A percentile compares a stretch with the other conserved stretches of the same genome.
Conservation (phyloP, 495 filamentous ascomycete species). For the Annulohypoxylon stygium region DNA sequence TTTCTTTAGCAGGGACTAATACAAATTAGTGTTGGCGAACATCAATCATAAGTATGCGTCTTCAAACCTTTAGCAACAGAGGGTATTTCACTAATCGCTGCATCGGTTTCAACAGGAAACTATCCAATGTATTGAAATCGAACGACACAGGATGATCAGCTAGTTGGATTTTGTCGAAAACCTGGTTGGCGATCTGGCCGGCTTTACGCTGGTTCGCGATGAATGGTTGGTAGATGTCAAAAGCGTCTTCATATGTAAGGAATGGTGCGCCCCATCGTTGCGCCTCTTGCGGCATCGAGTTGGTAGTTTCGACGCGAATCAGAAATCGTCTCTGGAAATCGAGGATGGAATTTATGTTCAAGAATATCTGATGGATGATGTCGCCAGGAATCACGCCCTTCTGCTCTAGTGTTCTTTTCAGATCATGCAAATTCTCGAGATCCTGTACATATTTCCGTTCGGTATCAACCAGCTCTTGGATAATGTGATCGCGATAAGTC, state of each 20-base stretch:
- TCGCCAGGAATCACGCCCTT: slow-evolving; percentile 90
- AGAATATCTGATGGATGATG: slow-evolving; percentile 91
- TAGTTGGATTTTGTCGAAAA: slow-evolving; percentile 71
- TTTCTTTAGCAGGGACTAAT: slow-evolving; percentile 87
- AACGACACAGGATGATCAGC: slow-evolving; percentile 68
- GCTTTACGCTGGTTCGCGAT: slow-evolving; percentile 90
- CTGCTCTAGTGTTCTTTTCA: slow-evolving; percentile 90
- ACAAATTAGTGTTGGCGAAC: slow-evolving; percentile 8
- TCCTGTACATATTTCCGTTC: slow-evolving; percentile 99
- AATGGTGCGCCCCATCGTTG: slow-evolving; percentile 96
- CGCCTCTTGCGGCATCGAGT: slow-evolving; percentile 77
- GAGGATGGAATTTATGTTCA: slow-evolving; percentile 92
- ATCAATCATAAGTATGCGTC: background rate
- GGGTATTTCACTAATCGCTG: slow-evolving; percentile 96
- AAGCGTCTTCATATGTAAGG: slow-evolving; percentile 78
- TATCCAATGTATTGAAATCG: slow-evolving; percentile 77
- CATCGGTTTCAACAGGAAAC: slow-evolving; percentile 96
- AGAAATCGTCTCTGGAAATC: slow-evolving; percentile 96
- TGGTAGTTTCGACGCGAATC: slow-evolving; percentile 95
- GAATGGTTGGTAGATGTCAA: slow-evolving; percentile 93
- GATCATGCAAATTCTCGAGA: slow-evolving; percentile 90
- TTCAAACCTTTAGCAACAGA: slow-evolving; percentile 81
- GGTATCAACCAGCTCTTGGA: slow-evolving; percentile 90
- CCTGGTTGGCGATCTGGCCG: slow-evolving; percentile 69
- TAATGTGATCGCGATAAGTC: slow-evolving; percentile 87